These are phyloP conservation scores for Myxozyma vanderwaltii DNA, from an alignment of 805 yeast species.

Conservation along the genomic window DNA sequence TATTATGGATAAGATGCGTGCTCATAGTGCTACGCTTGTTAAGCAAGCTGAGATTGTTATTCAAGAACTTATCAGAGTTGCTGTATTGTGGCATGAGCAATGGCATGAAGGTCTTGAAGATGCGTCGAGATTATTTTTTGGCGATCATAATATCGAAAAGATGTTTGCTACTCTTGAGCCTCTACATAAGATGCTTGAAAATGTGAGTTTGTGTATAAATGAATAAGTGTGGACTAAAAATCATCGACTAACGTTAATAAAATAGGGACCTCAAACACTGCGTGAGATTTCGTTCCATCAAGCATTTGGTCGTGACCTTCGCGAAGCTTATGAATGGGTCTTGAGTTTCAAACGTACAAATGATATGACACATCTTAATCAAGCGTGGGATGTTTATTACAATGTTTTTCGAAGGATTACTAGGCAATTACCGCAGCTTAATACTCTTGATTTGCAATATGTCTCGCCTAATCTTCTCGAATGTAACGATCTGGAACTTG, in stretches of 20 bases:
- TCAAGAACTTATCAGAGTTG: conserved; percentile 88
- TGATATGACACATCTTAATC: conserved; percentile 85
- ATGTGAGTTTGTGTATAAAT: conserved; percentile 46
- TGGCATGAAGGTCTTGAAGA: conserved; percentile 98
- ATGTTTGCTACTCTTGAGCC: conserved; percentile 93
- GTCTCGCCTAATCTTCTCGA: conserved; percentile 87
- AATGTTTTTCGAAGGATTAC: conserved; percentile 89
- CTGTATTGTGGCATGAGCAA: conserved; percentile 95
- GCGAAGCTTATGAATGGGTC: conserved; percentile 93
- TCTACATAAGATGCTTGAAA: conserved; percentile 76
- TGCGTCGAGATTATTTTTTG: conserved; percentile 90
- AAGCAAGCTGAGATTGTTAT: conserved; percentile 95
- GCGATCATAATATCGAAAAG: conserved; percentile 90
- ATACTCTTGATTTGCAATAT: conserved; percentile 83
- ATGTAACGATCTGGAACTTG: conserved; percentile 78
- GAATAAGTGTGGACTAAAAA: too few relatives aligned
- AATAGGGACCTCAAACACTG: conserved; percentile 76
- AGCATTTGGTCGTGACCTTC: conserved; percentile 89
- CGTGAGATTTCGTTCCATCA: conserved; percentile 91
- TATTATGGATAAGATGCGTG: conserved; percentile 87
- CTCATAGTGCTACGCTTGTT: conserved; percentile 80
- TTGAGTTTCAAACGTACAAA: conserved; percentile 79
- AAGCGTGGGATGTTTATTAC: conserved; percentile 97
- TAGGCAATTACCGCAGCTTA: conserved; percentile 83
- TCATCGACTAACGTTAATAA: too few relatives aligned